Evolutionary conservation across 352 stramenopile species (phyloP).

Genomic region (Aphanomyces euteiches): DNA sequence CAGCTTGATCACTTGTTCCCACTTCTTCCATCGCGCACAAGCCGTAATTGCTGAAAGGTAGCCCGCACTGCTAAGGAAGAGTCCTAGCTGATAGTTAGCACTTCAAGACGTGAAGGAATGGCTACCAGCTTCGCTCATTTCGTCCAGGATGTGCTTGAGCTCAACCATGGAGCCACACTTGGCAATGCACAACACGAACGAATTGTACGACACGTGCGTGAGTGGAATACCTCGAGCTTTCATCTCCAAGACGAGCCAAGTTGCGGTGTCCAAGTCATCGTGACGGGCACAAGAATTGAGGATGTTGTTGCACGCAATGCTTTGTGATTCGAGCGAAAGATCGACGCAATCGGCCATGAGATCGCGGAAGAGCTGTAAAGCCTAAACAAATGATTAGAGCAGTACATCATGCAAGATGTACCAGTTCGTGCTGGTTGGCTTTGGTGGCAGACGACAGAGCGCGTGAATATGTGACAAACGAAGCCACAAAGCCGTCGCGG

Average conservation of each 20-base stretch:
- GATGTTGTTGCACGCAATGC: slow-evolving; percentile 81
- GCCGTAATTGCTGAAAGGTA: slow-evolving; percentile 79
- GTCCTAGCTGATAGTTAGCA: no score
- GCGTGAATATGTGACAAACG: slow-evolving; percentile 78
- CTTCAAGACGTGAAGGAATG: background rate
- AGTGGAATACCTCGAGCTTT: slow-evolving; percentile 31
- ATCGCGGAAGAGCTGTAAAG: slow-evolving; percentile 84
- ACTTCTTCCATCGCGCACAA: slow-evolving; percentile 71
- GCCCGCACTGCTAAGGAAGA: slow-evolving; percentile 47
- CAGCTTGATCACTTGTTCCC: slow-evolving; percentile 57
- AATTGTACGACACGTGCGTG: slow-evolving; percentile 68
- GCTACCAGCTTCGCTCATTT: background rate
- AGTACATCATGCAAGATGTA: slow-evolving; percentile 30
- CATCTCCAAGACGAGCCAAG: slow-evolving; percentile 65
- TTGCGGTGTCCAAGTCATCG: slow-evolving; percentile 60
- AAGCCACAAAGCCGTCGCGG: slow-evolving; percentile 76
- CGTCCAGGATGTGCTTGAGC: slow-evolving; percentile 3
- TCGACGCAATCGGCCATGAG: slow-evolving; percentile 74
- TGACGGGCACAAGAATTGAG: slow-evolving; percentile 78
- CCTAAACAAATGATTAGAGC: background rate
- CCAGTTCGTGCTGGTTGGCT: slow-evolving; percentile 66
- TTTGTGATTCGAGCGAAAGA: slow-evolving; percentile 41
- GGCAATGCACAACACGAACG: slow-evolving; percentile 66
- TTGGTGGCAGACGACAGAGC: slow-evolving; percentile 80
- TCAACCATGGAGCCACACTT: slow-evolving; percentile 68